A percentile compares a stretch with the other conserved stretches of the same genome.
These are phyloP conservation scores for Coprinopsis marcescibilis DNA, from an alignment of 768 basidiomycete species.

Conservation along the genomic window DNA sequence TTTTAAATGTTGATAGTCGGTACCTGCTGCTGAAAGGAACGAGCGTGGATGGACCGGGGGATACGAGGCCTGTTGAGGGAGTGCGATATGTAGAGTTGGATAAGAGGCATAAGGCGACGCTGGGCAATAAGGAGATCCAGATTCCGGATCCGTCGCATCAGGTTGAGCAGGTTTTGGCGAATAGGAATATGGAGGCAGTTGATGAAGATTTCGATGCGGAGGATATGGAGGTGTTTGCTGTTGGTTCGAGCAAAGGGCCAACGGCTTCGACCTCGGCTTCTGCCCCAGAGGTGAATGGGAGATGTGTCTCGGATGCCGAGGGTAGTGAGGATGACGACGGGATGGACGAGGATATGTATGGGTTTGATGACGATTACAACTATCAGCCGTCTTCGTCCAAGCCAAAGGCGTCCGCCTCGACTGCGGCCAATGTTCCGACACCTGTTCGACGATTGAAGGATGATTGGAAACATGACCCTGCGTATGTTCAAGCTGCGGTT, in stretches of 20 bases:
- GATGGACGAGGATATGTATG: no score
- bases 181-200: constrained; percentile 31
- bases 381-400: constrained; percentile 18
- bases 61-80: constrained; percentile 7
- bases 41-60: background rate
- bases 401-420: no score
- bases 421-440: no score
- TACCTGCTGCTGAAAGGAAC: constrained; percentile 53
- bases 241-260: no score
- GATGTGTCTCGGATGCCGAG: no score
- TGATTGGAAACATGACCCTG: constrained; percentile 52
- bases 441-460: constrained; percentile 28
- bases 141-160: constrained; percentile 57
- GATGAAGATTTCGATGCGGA: constrained; percentile 45
- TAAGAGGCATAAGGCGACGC: constrained; percentile 37
- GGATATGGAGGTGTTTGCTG: constrained; percentile 41
- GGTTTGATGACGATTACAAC: constrained; percentile 29
- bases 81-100: constrained; percentile 45
- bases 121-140: constrained; percentile 31
- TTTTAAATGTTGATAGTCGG: constrained; percentile 31
- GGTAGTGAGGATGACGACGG: no score
- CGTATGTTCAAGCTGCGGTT: constrained; percentile 40
- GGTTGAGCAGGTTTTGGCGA: constrained; percentile 41
- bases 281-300: no score
- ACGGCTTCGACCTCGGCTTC: no score